Evolutionary conservation across 2,329 filamentous ascomycete species (phyloP).

Genomic region (Venturiaceae sp.): DNA sequence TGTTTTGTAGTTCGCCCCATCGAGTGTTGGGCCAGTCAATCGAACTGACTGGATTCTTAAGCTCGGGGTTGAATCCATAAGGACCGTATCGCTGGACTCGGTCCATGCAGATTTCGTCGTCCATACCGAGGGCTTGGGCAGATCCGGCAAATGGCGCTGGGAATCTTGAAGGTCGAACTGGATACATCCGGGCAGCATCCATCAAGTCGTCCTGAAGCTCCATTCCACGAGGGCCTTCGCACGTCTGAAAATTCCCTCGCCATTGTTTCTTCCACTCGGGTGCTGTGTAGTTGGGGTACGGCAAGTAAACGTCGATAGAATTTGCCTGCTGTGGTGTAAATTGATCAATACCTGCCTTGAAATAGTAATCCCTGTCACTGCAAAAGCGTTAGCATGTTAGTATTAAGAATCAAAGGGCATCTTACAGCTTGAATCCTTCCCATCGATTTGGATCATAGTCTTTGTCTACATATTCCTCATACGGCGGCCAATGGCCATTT

Average conservation of each 20-base stretch:
- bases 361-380: constrained; percentile 31
- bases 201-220: constrained; percentile 45
- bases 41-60: constrained; percentile 37
- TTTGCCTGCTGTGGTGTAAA: constrained; percentile 30
- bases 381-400: not conserved
- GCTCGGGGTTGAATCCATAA: constrained; percentile 43
- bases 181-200: constrained; percentile 55
- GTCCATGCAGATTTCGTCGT: constrained; percentile 56
- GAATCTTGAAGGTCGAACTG: constrained; percentile 46
- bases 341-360: constrained; percentile 12
- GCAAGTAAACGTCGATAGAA: constrained; percentile 45
- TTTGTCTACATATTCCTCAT: constrained; percentile 28
- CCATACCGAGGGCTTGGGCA: constrained; percentile 49
- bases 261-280: constrained; percentile 47
- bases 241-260: constrained; percentile 51
- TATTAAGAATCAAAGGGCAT: not conserved
- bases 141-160: constrained; percentile 54
- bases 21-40: constrained; percentile 55
- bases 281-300: constrained; percentile 63
- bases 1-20: constrained; percentile 62
- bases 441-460: constrained; percentile 39
- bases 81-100: constrained; percentile 35
- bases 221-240: constrained; percentile 48
- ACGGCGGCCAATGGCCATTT: constrained; percentile 34
- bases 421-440: constrained; percentile 32